Evolutionary conservation across 1,284 basidiomycete species (phyloP).

Genomic region (Ustanciosporium gigantosporum): DNA sequence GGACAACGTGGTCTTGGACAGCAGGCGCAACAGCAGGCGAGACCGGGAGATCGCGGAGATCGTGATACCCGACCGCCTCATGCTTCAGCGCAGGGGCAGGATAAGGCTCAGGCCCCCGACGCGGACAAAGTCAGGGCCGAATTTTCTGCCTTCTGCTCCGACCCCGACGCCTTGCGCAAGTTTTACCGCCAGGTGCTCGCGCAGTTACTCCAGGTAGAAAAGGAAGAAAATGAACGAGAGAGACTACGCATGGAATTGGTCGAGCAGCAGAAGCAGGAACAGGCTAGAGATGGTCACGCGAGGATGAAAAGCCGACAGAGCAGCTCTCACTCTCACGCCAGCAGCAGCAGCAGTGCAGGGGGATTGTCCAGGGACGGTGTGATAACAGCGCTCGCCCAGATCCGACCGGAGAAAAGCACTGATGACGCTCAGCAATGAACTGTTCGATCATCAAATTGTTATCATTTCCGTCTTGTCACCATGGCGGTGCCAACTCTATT

Average conservation of each 20-base stretch:
- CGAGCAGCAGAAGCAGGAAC: constrained; percentile 3
- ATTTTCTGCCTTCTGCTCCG: constrained; percentile 44
- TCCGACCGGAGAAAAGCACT: neutral
- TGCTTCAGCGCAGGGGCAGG: neutral
- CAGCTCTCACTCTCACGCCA: neutral
- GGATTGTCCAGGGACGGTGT: neutral
- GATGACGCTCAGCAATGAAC: no score
- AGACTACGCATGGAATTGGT: constrained; percentile 7
- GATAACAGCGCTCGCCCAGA: constrained; percentile 1
- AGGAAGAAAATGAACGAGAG: constrained; percentile 13
- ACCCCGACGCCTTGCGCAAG: constrained; percentile 33
- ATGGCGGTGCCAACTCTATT: no score
- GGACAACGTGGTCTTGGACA: neutral
- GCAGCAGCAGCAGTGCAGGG: neutral
- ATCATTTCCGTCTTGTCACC: no score
- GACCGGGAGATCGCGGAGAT: neutral
- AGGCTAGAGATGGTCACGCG: neutral
- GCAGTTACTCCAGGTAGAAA: constrained; percentile 25
- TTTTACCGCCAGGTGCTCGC: constrained; percentile 46
- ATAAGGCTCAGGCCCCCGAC: constrained; percentile 21
- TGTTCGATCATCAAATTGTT: no score
- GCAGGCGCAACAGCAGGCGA: constrained; percentile 1
- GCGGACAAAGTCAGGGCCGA: constrained; percentile 43
- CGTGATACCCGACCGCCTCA: neutral
- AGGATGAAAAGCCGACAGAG: constrained; percentile 13